Evolutionary conservation across 176 grass and related monocot genomes (phyloP).

Genomic region (Puya raimondii): DNA sequence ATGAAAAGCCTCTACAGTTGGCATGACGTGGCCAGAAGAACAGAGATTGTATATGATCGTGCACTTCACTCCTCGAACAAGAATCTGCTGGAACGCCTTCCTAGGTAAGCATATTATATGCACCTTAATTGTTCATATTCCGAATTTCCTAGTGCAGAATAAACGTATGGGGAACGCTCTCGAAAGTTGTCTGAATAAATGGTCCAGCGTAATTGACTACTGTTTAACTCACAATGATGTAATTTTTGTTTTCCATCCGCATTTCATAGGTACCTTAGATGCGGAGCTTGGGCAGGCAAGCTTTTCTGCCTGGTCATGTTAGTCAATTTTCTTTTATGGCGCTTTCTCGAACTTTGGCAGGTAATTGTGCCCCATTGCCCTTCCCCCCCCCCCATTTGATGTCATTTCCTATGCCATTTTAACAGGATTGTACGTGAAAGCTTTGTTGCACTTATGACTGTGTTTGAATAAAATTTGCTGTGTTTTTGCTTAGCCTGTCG

Average conservation of each 20-base stretch:
- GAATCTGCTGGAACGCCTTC: conserved; percentile 60
- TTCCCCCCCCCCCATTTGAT: conserved; percentile 2
- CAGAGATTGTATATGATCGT: conserved; percentile 68
- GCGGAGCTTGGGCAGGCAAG: conserved; percentile 81
- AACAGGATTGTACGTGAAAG: conserved; percentile 2
- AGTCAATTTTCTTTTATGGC: conserved; percentile 68
- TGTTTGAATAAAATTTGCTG: not conserved
- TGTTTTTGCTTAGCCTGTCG: conserved; percentile 39
- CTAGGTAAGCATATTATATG: conserved; percentile 36
- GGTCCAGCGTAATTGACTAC: not conserved
- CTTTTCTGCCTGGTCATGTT: conserved; percentile 83
- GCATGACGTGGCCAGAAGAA: conserved; percentile 95
- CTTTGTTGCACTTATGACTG: not conserved
- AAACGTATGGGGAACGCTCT: not conserved
- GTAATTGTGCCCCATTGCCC: conserved; percentile 29
- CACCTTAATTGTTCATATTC: not conserved
- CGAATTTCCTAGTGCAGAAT: conserved; percentile 4
- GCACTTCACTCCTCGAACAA: conserved; percentile 47
- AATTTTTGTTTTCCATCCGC: conserved; percentile 9
- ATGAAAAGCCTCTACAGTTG: conserved; percentile 90
- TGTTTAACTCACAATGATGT: not conserved
- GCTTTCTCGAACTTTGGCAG: conserved; percentile 60
- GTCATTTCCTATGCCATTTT: not conserved
- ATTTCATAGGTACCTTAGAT: conserved; percentile 53
- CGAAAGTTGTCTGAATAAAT: not conserved